Conservation (phyloP, 192 early-diverging fungal species). For the Podochytrium sp. region DNA sequence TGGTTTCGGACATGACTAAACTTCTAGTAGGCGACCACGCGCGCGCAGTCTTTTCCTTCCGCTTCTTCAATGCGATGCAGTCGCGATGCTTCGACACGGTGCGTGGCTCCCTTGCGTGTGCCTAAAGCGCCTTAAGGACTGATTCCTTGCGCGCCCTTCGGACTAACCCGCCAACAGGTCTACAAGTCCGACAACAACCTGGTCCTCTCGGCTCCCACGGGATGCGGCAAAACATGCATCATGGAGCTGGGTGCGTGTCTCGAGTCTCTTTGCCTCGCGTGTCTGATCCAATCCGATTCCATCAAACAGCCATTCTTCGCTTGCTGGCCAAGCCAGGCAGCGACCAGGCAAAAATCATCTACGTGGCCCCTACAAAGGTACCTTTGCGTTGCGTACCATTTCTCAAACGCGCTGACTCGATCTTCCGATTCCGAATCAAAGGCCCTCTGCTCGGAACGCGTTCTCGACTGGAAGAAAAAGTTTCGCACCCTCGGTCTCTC, state of each 20-base stretch:
- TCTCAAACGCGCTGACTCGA: neutral
- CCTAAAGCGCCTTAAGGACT: slow-evolving; percentile 37
- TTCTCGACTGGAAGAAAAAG: slow-evolving; percentile 62
- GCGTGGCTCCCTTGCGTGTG: slow-evolving; percentile 42
- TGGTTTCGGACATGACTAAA: no score
- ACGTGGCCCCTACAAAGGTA: slow-evolving; percentile 69
- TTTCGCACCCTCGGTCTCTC: neutral
- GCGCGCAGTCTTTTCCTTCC: slow-evolving; percentile 41
- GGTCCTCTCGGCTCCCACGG: slow-evolving; percentile 62
- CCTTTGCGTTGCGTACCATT: no score
- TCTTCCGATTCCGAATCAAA: slow-evolving; percentile 4
- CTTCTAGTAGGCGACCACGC: slow-evolving; percentile 35
- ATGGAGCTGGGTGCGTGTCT: slow-evolving; percentile 61
- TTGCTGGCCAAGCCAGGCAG: slow-evolving; percentile 33
- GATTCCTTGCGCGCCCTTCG: slow-evolving; percentile 27
- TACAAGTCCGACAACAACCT: slow-evolving; percentile 44
- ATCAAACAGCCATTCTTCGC: slow-evolving; percentile 40
- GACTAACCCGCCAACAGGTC: slow-evolving; percentile 22
- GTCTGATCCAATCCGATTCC: neutral
- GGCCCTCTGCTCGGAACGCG: slow-evolving; percentile 67
- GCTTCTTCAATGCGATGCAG: slow-evolving; percentile 53
- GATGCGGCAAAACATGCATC: slow-evolving; percentile 69
- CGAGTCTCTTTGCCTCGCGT: neutral
- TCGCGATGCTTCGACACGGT: slow-evolving; percentile 52
- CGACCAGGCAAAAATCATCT: slow-evolving; percentile 55